A percentile compares a stretch with the other conserved stretches of the same genome.
Conservation (phyloP, 176 grass and related monocot species). For the Areca catechu region DNA sequence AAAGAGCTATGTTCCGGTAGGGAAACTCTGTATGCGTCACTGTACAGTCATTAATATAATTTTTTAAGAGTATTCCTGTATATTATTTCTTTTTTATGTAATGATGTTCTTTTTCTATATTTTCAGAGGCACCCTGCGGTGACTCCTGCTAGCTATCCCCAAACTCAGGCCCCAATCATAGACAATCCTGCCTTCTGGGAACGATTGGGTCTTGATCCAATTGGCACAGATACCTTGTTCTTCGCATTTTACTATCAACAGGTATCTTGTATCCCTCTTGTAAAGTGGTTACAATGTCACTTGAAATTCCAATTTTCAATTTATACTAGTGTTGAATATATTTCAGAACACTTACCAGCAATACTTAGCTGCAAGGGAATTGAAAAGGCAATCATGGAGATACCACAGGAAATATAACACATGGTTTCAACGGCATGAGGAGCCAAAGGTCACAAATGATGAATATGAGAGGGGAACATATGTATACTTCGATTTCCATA, state of each 20-base stretch:
- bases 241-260: conserved; percentile 99
- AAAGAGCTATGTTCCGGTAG: conserved; percentile 77
- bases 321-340: background rate
- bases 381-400: conserved; percentile 97
- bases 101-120: conserved; percentile 8
- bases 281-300: background rate
- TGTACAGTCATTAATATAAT: background rate
- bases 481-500: conserved; percentile 93
- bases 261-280: conserved; percentile 25
- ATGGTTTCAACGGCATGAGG: conserved; percentile 97
- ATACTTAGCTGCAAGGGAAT: conserved; percentile 81
- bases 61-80: background rate
- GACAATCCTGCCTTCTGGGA: conserved; percentile 91
- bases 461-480: conserved; percentile 91
- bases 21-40: background rate
- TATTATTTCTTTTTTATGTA: background rate
- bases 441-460: conserved; percentile 91
- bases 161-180: conserved; percentile 74
- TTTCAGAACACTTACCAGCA: conserved; percentile 87
- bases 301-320: background rate
- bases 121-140: conserved; percentile 76
- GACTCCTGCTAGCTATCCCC: conserved; percentile 69
- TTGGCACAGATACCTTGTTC: conserved; percentile 84
- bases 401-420: conserved; percentile 93
- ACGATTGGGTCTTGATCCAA: conserved; percentile 63